These are phyloP conservation scores for Plantago elongata DNA, from an alignment of 257 asterid species.

Conservation along the genomic window DNA sequence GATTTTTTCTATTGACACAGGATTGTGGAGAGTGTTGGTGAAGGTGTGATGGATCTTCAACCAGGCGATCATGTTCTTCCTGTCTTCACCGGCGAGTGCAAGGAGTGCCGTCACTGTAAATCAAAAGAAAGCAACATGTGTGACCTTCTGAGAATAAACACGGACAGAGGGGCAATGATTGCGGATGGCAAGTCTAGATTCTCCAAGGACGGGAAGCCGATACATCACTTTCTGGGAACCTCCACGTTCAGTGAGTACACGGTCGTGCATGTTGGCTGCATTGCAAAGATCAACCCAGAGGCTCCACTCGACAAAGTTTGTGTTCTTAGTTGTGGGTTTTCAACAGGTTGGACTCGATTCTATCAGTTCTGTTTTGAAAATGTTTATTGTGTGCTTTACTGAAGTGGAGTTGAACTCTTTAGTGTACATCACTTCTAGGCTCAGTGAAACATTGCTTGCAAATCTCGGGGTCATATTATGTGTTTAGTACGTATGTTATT, in stretches of 20 bases:
- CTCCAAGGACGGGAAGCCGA: constrained; percentile 64
- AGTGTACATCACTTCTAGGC: too few relatives aligned
- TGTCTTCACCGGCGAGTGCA: constrained; percentile 82
- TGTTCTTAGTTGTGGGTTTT: constrained; percentile 78
- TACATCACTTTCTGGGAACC: constrained; percentile 76
- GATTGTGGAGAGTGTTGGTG: constrained; percentile 83
- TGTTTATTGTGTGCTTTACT: too few relatives aligned
- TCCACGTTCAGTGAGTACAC: constrained; percentile 95
- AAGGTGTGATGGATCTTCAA: constrained; percentile 66
- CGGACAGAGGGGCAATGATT: constrained; percentile 78
- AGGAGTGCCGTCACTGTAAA: constrained; percentile 70
- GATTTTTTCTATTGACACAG: constrained; percentile 25
- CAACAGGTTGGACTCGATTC: constrained; percentile 50
- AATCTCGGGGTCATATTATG: too few relatives aligned
- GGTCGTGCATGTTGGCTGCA: constrained; percentile 62
- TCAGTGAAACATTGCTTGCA: too few relatives aligned
- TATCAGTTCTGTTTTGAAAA: not conserved
- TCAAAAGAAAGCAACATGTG: constrained; percentile 90
- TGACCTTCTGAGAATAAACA: constrained; percentile 76
- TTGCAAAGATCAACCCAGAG: constrained; percentile 62
- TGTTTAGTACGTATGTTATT: too few relatives aligned
- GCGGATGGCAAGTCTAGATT: constrained; percentile 66
- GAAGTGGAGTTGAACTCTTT: too few relatives aligned
- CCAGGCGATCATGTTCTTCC: constrained; percentile 98
- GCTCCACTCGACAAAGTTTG: constrained; percentile 90